Evolutionary conservation across 1,139 yeast species (phyloP), one percentile per base, ranked within the genome.

Genomic region (Candida tetrigidarum): DNA sequence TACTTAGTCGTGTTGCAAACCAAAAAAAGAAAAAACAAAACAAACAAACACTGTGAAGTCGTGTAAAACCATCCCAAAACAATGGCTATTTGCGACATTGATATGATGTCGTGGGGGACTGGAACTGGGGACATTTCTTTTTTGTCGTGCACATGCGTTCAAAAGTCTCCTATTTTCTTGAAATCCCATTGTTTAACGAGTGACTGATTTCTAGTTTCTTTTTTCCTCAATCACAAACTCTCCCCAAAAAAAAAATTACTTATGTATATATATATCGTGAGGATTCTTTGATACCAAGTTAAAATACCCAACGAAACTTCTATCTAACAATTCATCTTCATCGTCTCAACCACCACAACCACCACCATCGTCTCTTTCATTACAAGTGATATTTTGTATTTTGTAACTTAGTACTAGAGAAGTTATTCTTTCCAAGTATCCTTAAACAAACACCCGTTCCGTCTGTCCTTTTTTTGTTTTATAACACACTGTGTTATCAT

Each of bases 381-480:
- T n/a, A 20, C 15, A 32, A 32, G 36, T 19, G 36, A 32, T 32
- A 32, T 32, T 19, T 32, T 32, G 36, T 32, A 19, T 16, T 12
- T 27, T 11, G 14, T 30, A 30, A 30, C 35, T 11, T 30, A 6
- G 19, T 7, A n/a, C n/a, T n/a, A n/a, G n/a, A n/a, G n/a, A n/a
- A 32, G 36, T 32, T 32, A 32, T 32, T 19, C 16, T 19, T 32
- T 32, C 15, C 36, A 32, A 32, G 25, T 32, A 32, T 32, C 36
- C 36, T 32, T 32, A 30, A 10, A 11, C 14, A 9, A 11, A 11
- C 14, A 27, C 30, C 14, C 30, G 25, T 22, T 10, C 25, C 19
- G n/a, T 27, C 30, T 11, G 25, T 22, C 9, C 25, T 22, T 10
- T 22, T 22, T 22, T 27, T 12, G 14, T 7, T 11, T 11, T 27